Evolutionary conservation across 2,329 filamentous ascomycete species (phyloP), one percentile per base, ranked within the genome.

Genomic region (Biscogniauxia sp.): DNA sequence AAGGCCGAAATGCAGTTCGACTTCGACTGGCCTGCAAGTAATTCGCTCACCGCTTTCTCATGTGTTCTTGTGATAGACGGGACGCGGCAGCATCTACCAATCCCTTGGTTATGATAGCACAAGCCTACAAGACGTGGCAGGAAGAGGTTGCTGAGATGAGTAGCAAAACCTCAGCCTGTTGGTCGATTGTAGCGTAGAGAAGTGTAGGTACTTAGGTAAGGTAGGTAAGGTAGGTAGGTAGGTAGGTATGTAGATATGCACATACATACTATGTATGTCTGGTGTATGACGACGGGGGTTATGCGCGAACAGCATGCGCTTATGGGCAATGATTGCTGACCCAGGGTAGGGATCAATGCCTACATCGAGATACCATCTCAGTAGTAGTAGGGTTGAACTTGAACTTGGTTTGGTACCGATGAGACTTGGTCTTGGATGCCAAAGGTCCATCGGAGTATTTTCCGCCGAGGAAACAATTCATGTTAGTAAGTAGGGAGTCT

Each of bases 21-120:
- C 56, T 65, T 58, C 60, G 49, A 61, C 56, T 58, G 49, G 53
- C 51, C 60, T 67, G 65, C 61, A 63, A 59, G 61, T 53, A 60
- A 68, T 67, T 66, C 65, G 65, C 66, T 70, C 69, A 71, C 69
- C 69, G 69, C 69, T 67, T 59, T 52, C 66, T 66, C 63, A 57
- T 63, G 59, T 62, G 58, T 59, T 59, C 58, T 50, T 62, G 60
- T 65, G 63, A 64, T 63, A 64, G 61, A 64, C 62, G 66, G 62
- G 63, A 63, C 61, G 61, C 67, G 63, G 58, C 60, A 63, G 58
- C 64, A 66, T 64, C 63, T 64, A 61, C 68, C 65, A 69, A 69
- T 65, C 63, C 62, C 58, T 54, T 66, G 49, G 60, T 53, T 52
- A 59, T 59, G 55, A 64, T 60, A 54, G 58, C 56, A 62, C 57